Base-by-base conservation (phyloP, 2,329 filamentous ascomycete genomes). In the Aureobasidium musti region DNA sequence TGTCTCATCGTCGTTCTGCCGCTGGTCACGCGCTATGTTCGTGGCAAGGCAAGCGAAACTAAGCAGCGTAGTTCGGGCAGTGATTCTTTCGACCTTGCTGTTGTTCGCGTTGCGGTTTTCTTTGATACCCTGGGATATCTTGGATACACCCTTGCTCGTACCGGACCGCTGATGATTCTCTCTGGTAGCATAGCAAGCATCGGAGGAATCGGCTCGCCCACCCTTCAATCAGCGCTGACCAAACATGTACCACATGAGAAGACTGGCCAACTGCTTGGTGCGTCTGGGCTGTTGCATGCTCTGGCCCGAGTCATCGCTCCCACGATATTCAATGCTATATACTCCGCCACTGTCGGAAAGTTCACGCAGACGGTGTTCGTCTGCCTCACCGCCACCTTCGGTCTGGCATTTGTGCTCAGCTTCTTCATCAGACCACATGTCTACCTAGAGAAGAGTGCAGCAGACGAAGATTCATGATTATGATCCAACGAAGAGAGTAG, bases 281-380 rank as follows among this genome's bases (percentile, higher is more conserved):
- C 92, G 1, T 89, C 89, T 19, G 95, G 94, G 0, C 81, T 98
- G 68, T 79, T 98, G 67, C 94, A 98, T 77, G 90, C 92, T 0
- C 79, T 97, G 41, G 86, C 91, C 3, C 83, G 92, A 68, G 87
- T 98, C 2, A 76, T 96, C 14, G 88, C 90, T 0, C 95, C 95
- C 0, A 84, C 91, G 0, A 74, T 94, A 1, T 96, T 97, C 78
- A 96, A 95, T 73, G 85, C 91, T 5, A 86, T 98, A 11, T 99
- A 96, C 75, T 90, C 89, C 17, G 81, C 84, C 2, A 98, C 95
- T 0, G 91, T 97, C 1, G 87, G 84, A 23, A 87, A 79, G 1
- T 94, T 90, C 70, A 87, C 91, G 0, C 91, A 95, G 77, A 87
- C 91, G 0, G 89, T 96, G 0, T 97, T 97, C 76, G 86, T 96